Percentiles rank a stretch among this genome's conserved stretches.
Evolutionary conservation across 208 protist genomes (phyloP).

Genomic region (Trypanosoma avium): DNA sequence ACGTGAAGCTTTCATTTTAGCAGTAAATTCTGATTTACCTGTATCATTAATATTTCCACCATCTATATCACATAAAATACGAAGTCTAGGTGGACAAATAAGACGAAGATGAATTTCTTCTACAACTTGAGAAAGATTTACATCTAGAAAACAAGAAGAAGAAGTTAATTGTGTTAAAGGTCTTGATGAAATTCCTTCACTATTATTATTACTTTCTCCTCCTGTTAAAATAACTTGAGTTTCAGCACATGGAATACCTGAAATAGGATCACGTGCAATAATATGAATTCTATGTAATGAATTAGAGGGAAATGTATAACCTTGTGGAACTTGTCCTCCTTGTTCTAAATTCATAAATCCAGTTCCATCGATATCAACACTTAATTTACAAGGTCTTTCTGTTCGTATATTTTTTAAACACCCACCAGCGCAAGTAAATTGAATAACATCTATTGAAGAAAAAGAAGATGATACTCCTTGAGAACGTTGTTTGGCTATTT

Average conservation of each 20-base stretch:
- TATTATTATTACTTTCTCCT: no score
- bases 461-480: neutral
- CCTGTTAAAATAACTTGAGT: slow-evolving; percentile 50
- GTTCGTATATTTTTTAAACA: slow-evolving; percentile 75
- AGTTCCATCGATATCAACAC: slow-evolving; percentile 50
- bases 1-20: slow-evolving; percentile 39
- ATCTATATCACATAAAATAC: slow-evolving; percentile 75
- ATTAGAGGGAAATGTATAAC: slow-evolving; percentile 27
- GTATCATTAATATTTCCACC: slow-evolving; percentile 42
- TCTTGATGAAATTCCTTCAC: neutral
- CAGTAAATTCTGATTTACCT: slow-evolving; percentile 52
- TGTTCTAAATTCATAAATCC: slow-evolving; percentile 48
- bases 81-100: slow-evolving; percentile 44
- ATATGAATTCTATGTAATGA: slow-evolving; percentile 60
- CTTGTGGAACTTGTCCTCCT: slow-evolving; percentile 62
- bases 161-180: neutral
- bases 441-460: slow-evolving; percentile 33
- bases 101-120: slow-evolving; percentile 58
- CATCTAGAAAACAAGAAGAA: slow-evolving; percentile 54
- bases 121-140: slow-evolving; percentile 45
- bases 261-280: slow-evolving; percentile 49
- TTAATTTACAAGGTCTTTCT: slow-evolving; percentile 42
- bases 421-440: slow-evolving; percentile 61
- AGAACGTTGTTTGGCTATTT: slow-evolving; percentile 1
- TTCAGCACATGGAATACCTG: slow-evolving; percentile 42